These are phyloP conservation scores for Saxispiralis lemnorum DNA, from an alignment of 495 filamentous ascomycete species.

Conservation along the genomic window DNA sequence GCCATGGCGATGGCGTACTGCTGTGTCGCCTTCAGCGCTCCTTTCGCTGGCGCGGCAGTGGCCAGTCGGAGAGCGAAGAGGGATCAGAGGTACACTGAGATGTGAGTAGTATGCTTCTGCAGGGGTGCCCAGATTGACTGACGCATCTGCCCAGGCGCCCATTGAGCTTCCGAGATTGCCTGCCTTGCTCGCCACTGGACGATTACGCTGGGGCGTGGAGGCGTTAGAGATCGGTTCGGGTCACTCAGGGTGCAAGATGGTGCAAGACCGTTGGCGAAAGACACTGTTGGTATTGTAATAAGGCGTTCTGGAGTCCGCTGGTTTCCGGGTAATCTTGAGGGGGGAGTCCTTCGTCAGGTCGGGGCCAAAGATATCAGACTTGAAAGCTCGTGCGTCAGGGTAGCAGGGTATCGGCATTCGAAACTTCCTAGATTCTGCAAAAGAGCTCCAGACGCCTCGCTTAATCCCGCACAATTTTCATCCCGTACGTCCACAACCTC, in stretches of 20 bases:
- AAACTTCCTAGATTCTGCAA: no score
- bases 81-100: conserved; percentile 12
- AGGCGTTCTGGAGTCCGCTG: background rate
- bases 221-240: background rate
- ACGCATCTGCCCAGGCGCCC: conserved; percentile 4
- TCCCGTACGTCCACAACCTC: background rate
- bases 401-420: no score
- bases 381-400: no score
- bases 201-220: conserved; percentile 11
- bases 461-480: background rate
- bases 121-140: no score
- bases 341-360: no score
- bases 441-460: background rate
- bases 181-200: conserved; percentile 11
- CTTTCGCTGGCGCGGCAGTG: conserved; percentile 12
- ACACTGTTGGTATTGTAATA: no score
- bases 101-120: conserved; percentile 1
- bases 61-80: conserved; percentile 3
- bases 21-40: conserved; percentile 14
- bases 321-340: background rate
- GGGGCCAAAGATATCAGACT: no score
- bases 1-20: conserved; percentile 12
- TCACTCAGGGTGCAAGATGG: no score
- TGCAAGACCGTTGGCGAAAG: no score
- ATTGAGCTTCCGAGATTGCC: conserved; percentile 11